Evolutionary conservation across 352 stramenopile species (phyloP), one percentile per base, ranked within the genome.

Genomic region (Globisporangium nodosum): DNA sequence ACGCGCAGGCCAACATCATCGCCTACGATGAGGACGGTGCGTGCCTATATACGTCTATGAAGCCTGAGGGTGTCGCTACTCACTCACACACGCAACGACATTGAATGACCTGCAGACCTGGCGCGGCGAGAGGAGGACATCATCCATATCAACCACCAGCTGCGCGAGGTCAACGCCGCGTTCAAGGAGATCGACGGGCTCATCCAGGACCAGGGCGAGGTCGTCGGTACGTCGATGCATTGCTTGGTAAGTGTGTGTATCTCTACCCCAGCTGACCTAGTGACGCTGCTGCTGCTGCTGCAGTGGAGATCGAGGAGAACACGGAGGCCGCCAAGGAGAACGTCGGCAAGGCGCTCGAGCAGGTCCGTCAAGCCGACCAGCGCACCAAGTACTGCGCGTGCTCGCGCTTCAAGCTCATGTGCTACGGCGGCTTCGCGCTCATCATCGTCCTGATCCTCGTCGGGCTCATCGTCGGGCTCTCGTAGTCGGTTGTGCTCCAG

Each of bases 121-220:
- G 78, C 81, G 33, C 72, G 83, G 52, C 69, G 85, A 70, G 85
- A 94, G 58, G 79, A 94, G 30, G 85, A 94, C 49, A 94, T 94
- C 49, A 74, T 94, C 58, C 85, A 93, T 54, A 94, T 94, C 63
- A 93, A 92, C 65, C 83, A 93, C 56, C 84, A 94, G 56, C 66
- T 94, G 31, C 74, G 81, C 0, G 85, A 94, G 60, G 85, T 94
- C 30, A 94, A 94, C 51, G 83, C 85, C 7, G 83, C 85, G 12
- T 94, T 92, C 65, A 67, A 86, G 43, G 85, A 94, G 71, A 88
- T 94, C 35, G 85, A 93, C 43, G 83, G 74, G 5, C 74, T 94
- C 15, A 66, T 94, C n/a, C 69, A 92, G 54, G 85, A 93, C 56
- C 85, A 94, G 66, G 79, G 78, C 54, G 85, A 94, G 62, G 71